These are phyloP conservation scores for Venturia nashicola DNA, from an alignment of 2,329 filamentous ascomycete species.

Conservation along the genomic window DNA sequence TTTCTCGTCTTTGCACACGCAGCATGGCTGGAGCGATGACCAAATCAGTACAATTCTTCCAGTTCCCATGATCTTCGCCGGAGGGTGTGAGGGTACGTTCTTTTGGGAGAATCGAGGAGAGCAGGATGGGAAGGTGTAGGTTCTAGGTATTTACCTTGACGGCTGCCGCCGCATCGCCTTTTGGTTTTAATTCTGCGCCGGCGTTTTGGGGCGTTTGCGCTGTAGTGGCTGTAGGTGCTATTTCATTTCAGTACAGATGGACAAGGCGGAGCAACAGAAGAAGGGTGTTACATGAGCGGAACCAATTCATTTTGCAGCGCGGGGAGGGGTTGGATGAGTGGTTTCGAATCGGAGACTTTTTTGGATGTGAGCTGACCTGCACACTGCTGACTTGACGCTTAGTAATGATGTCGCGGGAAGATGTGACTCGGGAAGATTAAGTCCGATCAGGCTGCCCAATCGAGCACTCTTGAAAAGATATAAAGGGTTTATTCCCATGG, in stretches of 20 bases:
- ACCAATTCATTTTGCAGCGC: not conserved
- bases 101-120: not conserved
- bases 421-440: too few species aligned
- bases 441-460: too few species aligned
- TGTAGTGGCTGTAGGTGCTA: not conserved
- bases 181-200: conserved; percentile 13
- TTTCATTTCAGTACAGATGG: not conserved
- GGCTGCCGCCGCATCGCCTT: conserved; percentile 10
- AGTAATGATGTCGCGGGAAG: too few species aligned
- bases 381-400: too few species aligned
- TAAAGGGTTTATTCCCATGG: too few species aligned
- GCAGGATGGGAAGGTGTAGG: too few species aligned
- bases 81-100: not conserved
- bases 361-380: too few species aligned
- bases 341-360: too few species aligned
- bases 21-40: conserved; percentile 60
- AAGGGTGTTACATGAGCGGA: not conserved
- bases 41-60: too few species aligned
- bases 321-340: too few species aligned
- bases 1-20: conserved; percentile 95
- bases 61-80: too few species aligned
- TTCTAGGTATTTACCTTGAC: conserved; percentile 9
- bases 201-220: conserved; percentile 10
- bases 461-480: too few species aligned
- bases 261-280: not conserved